phyloP scores from a whole-genome alignment of 371 early-diverging fungal species.

The Mucor sp. region DNA sequence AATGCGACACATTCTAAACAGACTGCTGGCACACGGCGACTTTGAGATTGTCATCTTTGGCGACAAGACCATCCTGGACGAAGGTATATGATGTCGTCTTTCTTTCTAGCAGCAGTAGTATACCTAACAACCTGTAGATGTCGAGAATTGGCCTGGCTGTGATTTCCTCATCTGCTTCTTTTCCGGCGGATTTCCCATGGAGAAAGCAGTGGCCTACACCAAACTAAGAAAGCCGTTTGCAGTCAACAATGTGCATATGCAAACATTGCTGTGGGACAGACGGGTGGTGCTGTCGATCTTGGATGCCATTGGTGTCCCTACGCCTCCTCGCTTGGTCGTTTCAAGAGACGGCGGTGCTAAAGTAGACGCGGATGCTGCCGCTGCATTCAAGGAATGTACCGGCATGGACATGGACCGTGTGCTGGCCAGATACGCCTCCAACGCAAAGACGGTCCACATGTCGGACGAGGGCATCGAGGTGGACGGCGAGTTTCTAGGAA shows the following conservation, averaged over 20 bases:
- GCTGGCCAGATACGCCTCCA: constrained; percentile 22
- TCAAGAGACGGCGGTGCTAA: constrained; percentile 74
- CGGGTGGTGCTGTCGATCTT: constrained; percentile 87
- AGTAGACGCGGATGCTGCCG: constrained; percentile 43
- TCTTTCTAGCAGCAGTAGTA: no score
- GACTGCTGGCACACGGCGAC: constrained; percentile 72
- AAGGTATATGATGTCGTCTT: constrained; percentile 73
- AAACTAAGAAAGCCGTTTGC: constrained; percentile 82
- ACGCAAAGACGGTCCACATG: constrained; percentile 21
- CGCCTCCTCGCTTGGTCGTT: constrained; percentile 83
- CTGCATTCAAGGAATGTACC: constrained; percentile 41
- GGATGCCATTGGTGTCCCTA: constrained; percentile 83
- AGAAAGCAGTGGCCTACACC: constrained; percentile 92
- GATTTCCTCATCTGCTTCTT: constrained; percentile 98
- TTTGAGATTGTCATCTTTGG: constrained; percentile 93
- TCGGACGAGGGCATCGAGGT: constrained; percentile 74
- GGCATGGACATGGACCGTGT: constrained; percentile 55
- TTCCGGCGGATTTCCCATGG: constrained; percentile 92
- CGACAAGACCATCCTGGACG: constrained; percentile 95
- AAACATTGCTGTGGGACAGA: constrained; percentile 92
- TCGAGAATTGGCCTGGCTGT: constrained; percentile 93
- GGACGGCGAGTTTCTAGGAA: constrained; percentile 68
- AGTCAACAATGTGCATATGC: constrained; percentile 91
- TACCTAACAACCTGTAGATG: constrained; percentile 41
- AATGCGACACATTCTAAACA: constrained; percentile 93